Evolutionary conservation across 257 asterid genomes (phyloP).

Genomic region (Cynanchum wilfordii): DNA sequence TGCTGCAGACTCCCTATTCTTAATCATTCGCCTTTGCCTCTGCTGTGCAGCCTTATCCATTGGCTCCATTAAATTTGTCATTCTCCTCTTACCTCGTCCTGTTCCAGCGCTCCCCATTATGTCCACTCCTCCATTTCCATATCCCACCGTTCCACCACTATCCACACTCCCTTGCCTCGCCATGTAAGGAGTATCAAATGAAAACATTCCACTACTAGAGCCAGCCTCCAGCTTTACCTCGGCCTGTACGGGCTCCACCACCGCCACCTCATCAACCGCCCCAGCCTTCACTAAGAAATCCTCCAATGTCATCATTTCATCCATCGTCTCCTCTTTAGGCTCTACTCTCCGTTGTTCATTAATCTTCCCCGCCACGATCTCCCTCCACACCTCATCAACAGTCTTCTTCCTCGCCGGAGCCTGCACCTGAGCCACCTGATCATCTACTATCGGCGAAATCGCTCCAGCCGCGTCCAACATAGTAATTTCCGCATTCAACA

Average conservation of each 20-base stretch:
- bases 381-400: conserved; percentile 96
- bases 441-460: conserved; percentile 37
- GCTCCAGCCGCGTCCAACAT: conserved; percentile 50
- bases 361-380: conserved; percentile 76
- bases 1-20: conserved; percentile 97
- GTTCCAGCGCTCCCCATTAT: conserved; percentile 35
- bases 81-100: conserved; percentile 52
- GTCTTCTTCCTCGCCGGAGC: conserved; percentile 52
- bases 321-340: conserved; percentile 37
- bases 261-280: conserved; percentile 47
- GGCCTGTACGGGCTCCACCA: conserved; percentile 11
- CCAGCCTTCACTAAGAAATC: conserved; percentile 76
- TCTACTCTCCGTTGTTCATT: conserved; percentile 26
- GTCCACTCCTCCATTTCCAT: conserved; percentile 27
- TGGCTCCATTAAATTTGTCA: conserved; percentile 54
- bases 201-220: conserved; percentile 31
- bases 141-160: conserved; percentile 17
- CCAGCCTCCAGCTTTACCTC: conserved; percentile 34
- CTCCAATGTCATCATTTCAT: conserved; percentile 87
- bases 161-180: conserved; percentile 26
- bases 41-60: conserved; percentile 60
- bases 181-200: conserved; percentile 26
- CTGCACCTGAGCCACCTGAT: conserved; percentile 25
- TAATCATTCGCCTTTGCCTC: conserved; percentile 83
- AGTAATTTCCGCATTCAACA: conserved; percentile 44